Evolutionary conservation across 768 basidiomycete genomes (phyloP), one percentile per base, ranked within the genome.

Genomic region (Mycena vulgaris): DNA sequence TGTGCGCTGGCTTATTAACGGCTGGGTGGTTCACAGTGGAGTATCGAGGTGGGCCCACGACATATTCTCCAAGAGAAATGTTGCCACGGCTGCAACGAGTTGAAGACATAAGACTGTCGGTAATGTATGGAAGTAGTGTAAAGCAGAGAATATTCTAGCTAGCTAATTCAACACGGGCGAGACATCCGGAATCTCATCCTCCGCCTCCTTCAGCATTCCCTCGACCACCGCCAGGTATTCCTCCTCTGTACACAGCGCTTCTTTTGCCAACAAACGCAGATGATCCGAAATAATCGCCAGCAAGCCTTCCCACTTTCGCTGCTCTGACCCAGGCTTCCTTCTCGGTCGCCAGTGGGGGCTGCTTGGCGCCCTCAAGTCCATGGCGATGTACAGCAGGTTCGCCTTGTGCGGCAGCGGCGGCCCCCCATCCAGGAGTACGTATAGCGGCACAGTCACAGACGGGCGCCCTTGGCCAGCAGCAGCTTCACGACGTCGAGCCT

Each of bases 391-490:
- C 45, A 6, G 59, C 27, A 10, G 7, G 23, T 1, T 51, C 66
- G 66, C 66, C 3, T 58, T 58, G 27, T 67, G 31, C 17, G 28
- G 39, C 27, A 67, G 39, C 51, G 61, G 27, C 1, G 61, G 17
- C 11, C 47, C 35, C 7, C 16, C 10, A 9, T 49, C 33, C 25
- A 31, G 5, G 28, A 40, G 19, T 51, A n/a, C 52, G 45, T 13
- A 31, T 3, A 27, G 11, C 52, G 17, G 14, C 2, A 59, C 65
- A 7, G 27, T 31, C 16, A 68, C 59, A 2, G 52, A 35, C 3
- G 52, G 0, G 70, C 70, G 53, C 70, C 70, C 13, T 39, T 19
- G 5, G 27, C 58, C 5, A 71, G 59, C 13, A 71, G 47, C 10
- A 62, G 25, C 21, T 28, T 25, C 23, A 62, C 45, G 5, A 63